Percentiles rank a stretch among this genome's conserved stretches.
phyloP scores from a whole-genome alignment of 257 asterid genomes.

The Petunia axillaris region DNA sequence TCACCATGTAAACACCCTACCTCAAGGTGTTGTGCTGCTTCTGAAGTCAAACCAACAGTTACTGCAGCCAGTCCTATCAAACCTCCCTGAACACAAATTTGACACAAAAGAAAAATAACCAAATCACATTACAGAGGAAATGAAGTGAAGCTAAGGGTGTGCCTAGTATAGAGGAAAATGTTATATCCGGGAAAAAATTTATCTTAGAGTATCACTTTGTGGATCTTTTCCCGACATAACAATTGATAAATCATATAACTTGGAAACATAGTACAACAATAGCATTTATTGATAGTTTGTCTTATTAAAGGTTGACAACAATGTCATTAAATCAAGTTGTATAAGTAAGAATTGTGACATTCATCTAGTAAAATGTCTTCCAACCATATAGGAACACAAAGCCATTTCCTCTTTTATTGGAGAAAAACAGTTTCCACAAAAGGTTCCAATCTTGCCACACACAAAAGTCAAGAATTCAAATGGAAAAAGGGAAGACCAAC shows the following conservation, averaged over 20 bases:
- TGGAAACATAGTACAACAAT: slow-evolving; percentile 3
- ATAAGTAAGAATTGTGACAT: neutral
- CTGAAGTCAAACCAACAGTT: slow-evolving; percentile 88
- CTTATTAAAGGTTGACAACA: neutral
- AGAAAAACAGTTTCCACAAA: slow-evolving; percentile 2
- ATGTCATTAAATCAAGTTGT: neutral
- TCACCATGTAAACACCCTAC: slow-evolving; percentile 36
- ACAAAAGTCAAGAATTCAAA: no score
- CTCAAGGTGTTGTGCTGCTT: slow-evolving; percentile 94
- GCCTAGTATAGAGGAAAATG: neutral
- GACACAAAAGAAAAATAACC: neutral
- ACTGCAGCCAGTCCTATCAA: slow-evolving; percentile 98
- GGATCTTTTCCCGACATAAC: no score
- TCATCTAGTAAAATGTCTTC: neutral
- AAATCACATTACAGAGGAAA: slow-evolving; percentile 22
- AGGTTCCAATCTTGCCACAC: neutral
- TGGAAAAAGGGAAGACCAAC: no score
- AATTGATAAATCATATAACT: slow-evolving; percentile 21
- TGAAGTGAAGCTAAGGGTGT: slow-evolving; percentile 6
- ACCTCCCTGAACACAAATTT: slow-evolving; percentile 67
- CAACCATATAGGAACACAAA: neutral
- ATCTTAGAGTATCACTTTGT: no score
- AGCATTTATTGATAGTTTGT: slow-evolving; percentile 1
- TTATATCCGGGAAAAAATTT: neutral
- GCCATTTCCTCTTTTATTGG: neutral